phyloP scores from a whole-genome alignment of 73 alveolate species.

The Paraurostyla sp. region DNA sequence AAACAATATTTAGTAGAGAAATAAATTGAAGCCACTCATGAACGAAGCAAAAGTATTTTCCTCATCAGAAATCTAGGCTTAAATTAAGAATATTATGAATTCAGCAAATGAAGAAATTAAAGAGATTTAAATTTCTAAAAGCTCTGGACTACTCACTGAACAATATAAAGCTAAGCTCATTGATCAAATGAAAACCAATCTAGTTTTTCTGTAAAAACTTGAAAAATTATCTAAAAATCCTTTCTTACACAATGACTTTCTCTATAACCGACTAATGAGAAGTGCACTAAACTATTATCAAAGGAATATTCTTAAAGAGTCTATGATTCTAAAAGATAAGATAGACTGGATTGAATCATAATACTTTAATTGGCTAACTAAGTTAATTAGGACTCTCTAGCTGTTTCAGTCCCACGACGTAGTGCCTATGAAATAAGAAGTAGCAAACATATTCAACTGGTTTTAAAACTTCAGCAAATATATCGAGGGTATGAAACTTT shows the following conservation, averaged over 20 bases:
- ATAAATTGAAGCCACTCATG: background rate
- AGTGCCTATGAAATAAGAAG: slow-evolving; percentile 35
- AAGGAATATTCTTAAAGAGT: background rate
- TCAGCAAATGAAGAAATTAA: slow-evolving; percentile 38
- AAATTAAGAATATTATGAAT: background rate
- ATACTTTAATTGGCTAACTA: slow-evolving; percentile 32
- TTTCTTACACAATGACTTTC: slow-evolving; percentile 40
- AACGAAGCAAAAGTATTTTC: background rate
- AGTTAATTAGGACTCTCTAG: background rate
- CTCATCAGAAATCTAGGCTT: background rate
- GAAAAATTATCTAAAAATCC: slow-evolving; percentile 35
- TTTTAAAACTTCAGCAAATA: slow-evolving; percentile 18
- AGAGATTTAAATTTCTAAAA: background rate
- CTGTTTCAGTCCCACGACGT: background rate
- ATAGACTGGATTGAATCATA: slow-evolving; percentile 48
- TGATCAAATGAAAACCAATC: background rate
- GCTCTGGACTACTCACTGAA: slow-evolving; percentile 5
- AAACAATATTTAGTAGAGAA: too few species aligned
- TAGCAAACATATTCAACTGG: slow-evolving; percentile 51
- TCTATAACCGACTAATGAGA: slow-evolving; percentile 32
- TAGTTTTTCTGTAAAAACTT: background rate
- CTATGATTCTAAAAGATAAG: background rate
- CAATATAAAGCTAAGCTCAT: background rate
- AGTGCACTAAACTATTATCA: slow-evolving; percentile 33
- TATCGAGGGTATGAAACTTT: slow-evolving; percentile 22